Evolutionary conservation across 768 basidiomycete species (phyloP).

Genomic region (Favolaschia claudopus): DNA sequence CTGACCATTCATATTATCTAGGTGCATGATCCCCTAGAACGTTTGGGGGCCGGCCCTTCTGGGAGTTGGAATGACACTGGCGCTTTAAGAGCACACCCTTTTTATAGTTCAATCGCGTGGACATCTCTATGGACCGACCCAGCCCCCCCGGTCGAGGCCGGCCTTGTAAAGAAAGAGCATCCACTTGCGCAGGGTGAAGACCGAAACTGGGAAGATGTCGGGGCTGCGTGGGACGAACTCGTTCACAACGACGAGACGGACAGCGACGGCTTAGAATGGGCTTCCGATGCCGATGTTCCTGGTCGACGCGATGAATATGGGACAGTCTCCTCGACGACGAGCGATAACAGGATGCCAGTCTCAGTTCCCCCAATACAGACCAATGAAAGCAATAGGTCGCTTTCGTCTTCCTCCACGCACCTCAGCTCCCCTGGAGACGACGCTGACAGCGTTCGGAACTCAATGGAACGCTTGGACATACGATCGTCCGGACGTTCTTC

Average conservation of each 20-base stretch:
- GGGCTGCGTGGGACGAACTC: constrained; percentile 61
- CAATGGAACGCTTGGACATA: constrained; percentile 20
- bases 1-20: constrained; percentile 34
- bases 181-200: constrained; percentile 39
- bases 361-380: constrained; percentile 15
- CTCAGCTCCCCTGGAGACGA: constrained; percentile 11
- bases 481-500: constrained; percentile 18
- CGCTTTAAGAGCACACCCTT: constrained; percentile 60
- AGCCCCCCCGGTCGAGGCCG: constrained; percentile 60
- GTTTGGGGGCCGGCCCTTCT: constrained; percentile 57
- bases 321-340: constrained; percentile 21
- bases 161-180: constrained; percentile 58
- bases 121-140: constrained; percentile 61
- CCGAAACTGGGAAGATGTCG: constrained; percentile 60
- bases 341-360: constrained; percentile 42
- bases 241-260: constrained; percentile 43
- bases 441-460: constrained; percentile 11
- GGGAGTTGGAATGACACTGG: constrained; percentile 46
- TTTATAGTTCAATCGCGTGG: constrained; percentile 61
- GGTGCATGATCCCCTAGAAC: constrained; percentile 56
- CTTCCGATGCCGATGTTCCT: constrained; percentile 51
- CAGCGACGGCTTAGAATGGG: constrained; percentile 61
- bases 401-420: constrained; percentile 23
- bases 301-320: constrained; percentile 27
- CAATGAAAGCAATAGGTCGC: constrained; percentile 8